Conservation (phyloP, 176 grass and related monocot genomes). For the Avena atlantica region DNA sequence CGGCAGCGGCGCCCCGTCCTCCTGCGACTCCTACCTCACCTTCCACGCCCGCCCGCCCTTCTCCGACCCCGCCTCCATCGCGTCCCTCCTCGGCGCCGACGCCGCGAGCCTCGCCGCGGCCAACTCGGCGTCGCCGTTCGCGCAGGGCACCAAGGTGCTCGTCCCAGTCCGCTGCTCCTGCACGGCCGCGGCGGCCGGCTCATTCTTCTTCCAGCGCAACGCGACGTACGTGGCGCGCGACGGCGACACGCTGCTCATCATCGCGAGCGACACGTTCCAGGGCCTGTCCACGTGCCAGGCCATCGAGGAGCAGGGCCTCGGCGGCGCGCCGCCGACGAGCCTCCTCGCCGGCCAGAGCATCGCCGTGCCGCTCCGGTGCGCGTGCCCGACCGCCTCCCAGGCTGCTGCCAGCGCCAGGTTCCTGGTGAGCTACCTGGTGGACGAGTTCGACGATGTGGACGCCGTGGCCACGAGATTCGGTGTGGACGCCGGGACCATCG, state of each 20-base stretch:
- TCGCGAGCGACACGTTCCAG: conserved; percentile 65
- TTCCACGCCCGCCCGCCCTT: conserved; percentile 49
- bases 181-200: conserved; percentile 16
- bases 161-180: conserved; percentile 63
- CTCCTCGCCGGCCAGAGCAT: neutral
- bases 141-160: conserved; percentile 43
- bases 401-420: conserved; percentile 38
- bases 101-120: conserved; percentile 33
- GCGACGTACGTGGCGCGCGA: conserved; percentile 33
- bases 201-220: conserved; percentile 73
- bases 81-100: conserved; percentile 52
- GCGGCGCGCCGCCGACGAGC: neutral
- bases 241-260: conserved; percentile 43
- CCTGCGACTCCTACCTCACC: conserved; percentile 72
- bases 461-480: conserved; percentile 49
- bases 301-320: conserved; percentile 44
- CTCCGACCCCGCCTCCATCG: conserved; percentile 40
- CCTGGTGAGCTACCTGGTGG: conserved; percentile 69
- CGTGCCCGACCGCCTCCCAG: conserved; percentile 66
- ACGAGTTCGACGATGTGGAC: conserved; percentile 22
- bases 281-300: conserved; percentile 77
- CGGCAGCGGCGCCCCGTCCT: conserved; percentile 37
- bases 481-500: conserved; percentile 23
- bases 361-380: conserved; percentile 68
- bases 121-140: conserved; percentile 20